Percentiles rank a stretch among this genome's conserved stretches.
Evolutionary conservation across 805 yeast genomes (phyloP).

Genomic region (Ogataea corticis): DNA sequence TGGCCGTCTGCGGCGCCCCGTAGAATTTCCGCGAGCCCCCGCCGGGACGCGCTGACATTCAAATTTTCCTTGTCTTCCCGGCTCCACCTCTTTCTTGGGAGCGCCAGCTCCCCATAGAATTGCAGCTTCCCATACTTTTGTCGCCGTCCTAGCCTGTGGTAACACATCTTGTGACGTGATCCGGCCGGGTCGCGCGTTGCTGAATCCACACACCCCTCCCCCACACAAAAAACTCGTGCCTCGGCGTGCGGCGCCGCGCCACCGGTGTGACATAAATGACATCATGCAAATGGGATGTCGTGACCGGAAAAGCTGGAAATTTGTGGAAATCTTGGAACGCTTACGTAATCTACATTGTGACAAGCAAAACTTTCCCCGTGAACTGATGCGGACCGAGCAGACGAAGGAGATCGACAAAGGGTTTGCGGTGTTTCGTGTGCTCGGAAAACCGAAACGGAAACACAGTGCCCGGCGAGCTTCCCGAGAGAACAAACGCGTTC

Average conservation of each 20-base stretch:
- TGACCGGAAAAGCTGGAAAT: conserved; percentile 3
- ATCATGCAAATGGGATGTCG: conserved; percentile 4
- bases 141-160: too few species aligned
- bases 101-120: too few species aligned
- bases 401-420: conserved; percentile 44
- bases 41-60: not conserved
- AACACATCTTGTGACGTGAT: too few species aligned
- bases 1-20: not conserved
- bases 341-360: conserved; percentile 10
- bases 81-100: too few species aligned
- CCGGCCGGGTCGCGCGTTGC: too few species aligned
- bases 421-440: conserved; percentile 21
- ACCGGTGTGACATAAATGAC: conserved; percentile 4
- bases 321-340: not conserved
- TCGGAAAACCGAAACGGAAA: conserved; percentile 11
- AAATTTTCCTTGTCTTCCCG: too few species aligned
- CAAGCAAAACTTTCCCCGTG: conserved; percentile 26
- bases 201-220: not conserved
- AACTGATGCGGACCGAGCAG: conserved; percentile 43
- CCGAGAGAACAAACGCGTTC: conserved; percentile 6
- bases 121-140: too few species aligned
- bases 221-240: not conserved
- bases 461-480: not conserved
- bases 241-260: conserved; percentile 8
- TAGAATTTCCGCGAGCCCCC: not conserved